Base-by-base conservation (phyloP, 208 protist genomes). In the Leishmania guyanensis region DNA sequence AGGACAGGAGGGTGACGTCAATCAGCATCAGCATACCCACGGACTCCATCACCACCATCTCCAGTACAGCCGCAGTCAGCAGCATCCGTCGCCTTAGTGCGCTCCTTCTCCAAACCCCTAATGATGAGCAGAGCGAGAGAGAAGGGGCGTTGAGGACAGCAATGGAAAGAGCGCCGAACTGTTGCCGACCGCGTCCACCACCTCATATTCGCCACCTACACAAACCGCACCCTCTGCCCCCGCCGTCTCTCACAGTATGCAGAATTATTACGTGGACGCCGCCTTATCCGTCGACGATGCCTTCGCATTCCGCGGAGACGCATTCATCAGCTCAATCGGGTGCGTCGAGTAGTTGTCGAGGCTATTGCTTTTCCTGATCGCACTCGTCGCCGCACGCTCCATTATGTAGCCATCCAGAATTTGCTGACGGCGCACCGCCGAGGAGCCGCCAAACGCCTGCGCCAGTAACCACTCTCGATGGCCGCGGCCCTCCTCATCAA, bases 271-370 rank as follows among this genome's bases (percentile, higher is more conserved):
- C 33, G 71, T 39, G 33, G 20, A 20, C 29, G 64, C 6, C 54
- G 56, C 29, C 56, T 70, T 36, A 20, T 46, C 56, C 51, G n/a
- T 68, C 58, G 76, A 77, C 22, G 70, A 64, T n/a, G 68, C 51
- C 69, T 65, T 76, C 46, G 50, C 50, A 75, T 84, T 84, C 51
- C 80, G 84, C 83, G 70, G 81, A 33, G 81, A 73, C 20, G 85
- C 81, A 75, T 94, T 96, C 93, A 94, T 93, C 22, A 96, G 79
- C 85, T 94, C 93, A 17, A 94, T 82, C 6, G 93, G 93, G 81
- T 96, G 93, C 16, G 82, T 93, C 9, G 88, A 89, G 84, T 92
- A 92, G 85, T 77, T 86, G 75, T 89, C 86, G 14, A 91, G 64
- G 54, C 88, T 81, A 2, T 78, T 79, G n/a, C 80, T 74, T 46